Base-by-base conservation (phyloP, 345 rosid genomes). In the Euphorbia peplus region DNA sequence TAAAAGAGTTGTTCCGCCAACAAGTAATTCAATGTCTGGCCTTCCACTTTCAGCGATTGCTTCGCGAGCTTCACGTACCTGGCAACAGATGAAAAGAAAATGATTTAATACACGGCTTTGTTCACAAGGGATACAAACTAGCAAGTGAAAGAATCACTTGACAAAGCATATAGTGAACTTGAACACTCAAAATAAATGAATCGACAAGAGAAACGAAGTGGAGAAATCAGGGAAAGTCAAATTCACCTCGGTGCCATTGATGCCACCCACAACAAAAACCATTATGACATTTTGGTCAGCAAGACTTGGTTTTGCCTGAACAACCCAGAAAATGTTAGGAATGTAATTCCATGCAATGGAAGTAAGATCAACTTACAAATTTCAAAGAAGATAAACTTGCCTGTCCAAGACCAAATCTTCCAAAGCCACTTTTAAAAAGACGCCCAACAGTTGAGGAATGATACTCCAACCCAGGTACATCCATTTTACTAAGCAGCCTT, bases 381-480 rank as follows among this genome's bases (percentile, higher is more conserved):
- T 8, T 51, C n/a, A 37, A 48, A 48, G 66, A 26, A 18, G 62
- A 44, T 53, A 53, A 75, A 63, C 79, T 72, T 68, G 84, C 98
- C 95, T 91, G 97, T 60, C 96, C 95, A 63, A 93, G 89, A 71
- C 98, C 98, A 79, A 93, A 88, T 81, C 98, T 85, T 72, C 97
- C 97, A 63, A 93, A 91, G 6, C 98, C 97, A 64, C 96, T 93
- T 85, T 93, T 93, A 75, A 93, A 87, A 71, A 93, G 88, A 60
- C 98, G 81, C 15, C 98, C 98, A 3, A 93, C 97, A 1, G 98
- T 79, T 42, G 98, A 91, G 32, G 98, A 93, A 85, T 93, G 98
- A 70, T 89, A 88, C 83, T 91, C 90, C 84, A 91, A 80, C 29
- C 96, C 90, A 0, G 89, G 87, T 22, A 93, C 70, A 70, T 89